These are phyloP conservation scores for Calvatia gigantea DNA, from an alignment of 768 basidiomycete species.

Conservation along the genomic window DNA sequence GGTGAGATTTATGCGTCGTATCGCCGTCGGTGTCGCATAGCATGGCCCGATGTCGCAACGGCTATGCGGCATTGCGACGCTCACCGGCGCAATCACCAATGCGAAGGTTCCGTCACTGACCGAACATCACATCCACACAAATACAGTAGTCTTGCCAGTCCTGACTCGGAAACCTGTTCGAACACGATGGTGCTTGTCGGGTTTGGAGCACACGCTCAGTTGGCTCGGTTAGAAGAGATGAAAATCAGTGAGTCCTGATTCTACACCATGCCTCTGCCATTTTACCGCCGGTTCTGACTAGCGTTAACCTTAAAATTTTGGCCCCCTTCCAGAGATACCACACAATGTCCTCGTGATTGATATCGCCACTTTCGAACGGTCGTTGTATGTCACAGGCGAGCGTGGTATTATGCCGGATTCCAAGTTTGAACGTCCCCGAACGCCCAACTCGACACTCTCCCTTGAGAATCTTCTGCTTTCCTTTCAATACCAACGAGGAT, in stretches of 20 bases:
- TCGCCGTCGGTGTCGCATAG: background rate
- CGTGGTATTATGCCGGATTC: slow-evolving; percentile 63
- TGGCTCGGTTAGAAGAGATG: slow-evolving; percentile 71
- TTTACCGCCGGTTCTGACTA: background rate
- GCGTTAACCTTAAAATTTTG: background rate
- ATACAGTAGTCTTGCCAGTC: slow-evolving; percentile 66
- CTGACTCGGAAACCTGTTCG: slow-evolving; percentile 68
- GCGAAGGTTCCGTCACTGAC: background rate
- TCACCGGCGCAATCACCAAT: background rate
- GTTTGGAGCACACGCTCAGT: slow-evolving; percentile 51
- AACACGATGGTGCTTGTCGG: slow-evolving; percentile 73
- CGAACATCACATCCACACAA: background rate
- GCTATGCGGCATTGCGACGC: background rate
- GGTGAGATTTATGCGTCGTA: slow-evolving; percentile 34
- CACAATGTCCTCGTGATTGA: slow-evolving; percentile 71
- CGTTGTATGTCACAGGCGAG: slow-evolving; percentile 53
- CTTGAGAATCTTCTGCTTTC: slow-evolving; percentile 63
- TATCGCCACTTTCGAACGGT: slow-evolving; percentile 58
- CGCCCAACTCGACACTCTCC: slow-evolving; percentile 52
- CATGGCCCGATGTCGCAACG: background rate
- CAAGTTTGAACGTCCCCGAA: slow-evolving; percentile 49
- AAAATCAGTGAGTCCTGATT: slow-evolving; percentile 59
- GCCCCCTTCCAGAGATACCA: slow-evolving; percentile 57
- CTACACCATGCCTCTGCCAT: too few relatives aligned
- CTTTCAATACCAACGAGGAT: slow-evolving; percentile 10